Evolutionary conservation across 169 alveolate species (phyloP).

Genomic region (Plasmodium blacklocki): DNA sequence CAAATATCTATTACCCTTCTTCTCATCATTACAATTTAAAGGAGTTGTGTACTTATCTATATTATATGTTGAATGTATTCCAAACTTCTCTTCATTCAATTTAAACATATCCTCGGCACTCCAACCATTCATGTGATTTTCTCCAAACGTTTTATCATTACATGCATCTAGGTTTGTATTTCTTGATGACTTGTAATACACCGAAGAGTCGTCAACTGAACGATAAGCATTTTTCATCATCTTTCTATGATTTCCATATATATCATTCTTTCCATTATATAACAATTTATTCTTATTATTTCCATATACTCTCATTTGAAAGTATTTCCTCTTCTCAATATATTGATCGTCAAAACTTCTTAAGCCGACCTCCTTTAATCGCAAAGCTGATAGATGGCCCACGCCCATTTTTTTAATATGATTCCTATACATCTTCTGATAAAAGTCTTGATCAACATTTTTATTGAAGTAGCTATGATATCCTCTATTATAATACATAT

Average conservation of each 20-base stretch:
- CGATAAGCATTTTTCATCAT: slow-evolving; percentile 2
- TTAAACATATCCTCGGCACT: slow-evolving; percentile 91
- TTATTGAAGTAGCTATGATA: not conserved
- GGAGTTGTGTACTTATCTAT: slow-evolving; percentile 82
- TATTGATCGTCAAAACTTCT: slow-evolving; percentile 80
- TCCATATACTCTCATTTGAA: slow-evolving; percentile 59
- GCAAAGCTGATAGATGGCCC: slow-evolving; percentile 64
- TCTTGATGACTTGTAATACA: slow-evolving; percentile 24
- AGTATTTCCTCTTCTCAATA: slow-evolving; percentile 67
- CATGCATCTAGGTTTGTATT: slow-evolving; percentile 47
- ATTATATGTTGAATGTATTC: slow-evolving; percentile 89
- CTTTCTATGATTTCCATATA: slow-evolving; percentile 27
- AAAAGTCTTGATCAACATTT: slow-evolving; percentile 11
- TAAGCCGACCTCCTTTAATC: slow-evolving; percentile 77
- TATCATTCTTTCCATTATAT: slow-evolving; percentile 17
- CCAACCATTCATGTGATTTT: slow-evolving; percentile 87
- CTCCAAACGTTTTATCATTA: slow-evolving; percentile 84
- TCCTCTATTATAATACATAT: slow-evolving; percentile 1
- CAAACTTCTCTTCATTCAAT: slow-evolving; percentile 89
- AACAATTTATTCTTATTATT: slow-evolving; percentile 8
- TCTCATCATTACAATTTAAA: slow-evolving; percentile 63
- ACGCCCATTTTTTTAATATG: slow-evolving; percentile 38
- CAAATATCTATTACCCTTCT: not conserved
- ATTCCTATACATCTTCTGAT: slow-evolving; percentile 25
- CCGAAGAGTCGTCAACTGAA: slow-evolving; percentile 47